Base-by-base conservation (phyloP, 1,139 yeast genomes). In the Taphrina wiesneri region DNA sequence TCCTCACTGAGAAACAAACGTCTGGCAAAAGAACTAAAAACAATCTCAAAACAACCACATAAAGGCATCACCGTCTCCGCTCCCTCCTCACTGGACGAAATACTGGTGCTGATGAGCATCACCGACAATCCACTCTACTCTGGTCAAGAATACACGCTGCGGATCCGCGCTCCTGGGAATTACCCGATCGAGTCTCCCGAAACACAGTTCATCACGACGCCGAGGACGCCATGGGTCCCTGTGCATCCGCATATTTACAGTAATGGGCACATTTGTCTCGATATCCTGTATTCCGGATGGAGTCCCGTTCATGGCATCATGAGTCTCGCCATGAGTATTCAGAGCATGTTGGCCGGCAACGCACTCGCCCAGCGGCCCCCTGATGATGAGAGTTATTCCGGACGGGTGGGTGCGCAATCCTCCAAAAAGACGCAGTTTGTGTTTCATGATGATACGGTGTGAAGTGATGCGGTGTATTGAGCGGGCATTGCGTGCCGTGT, bases 181-280 rank as follows among this genome's bases (percentile, higher is more conserved):
- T 60, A 60, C 26, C 64, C 64, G 39, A 60, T 60, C 41, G 57
- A 49, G 19, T 23, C 51, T 7, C 64, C 64, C 13, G 64, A 60
- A 17, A 21, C 28, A 4, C 63, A 46, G 34, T 57, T 45, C 46
- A 21, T 46, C 39, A 25, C 3, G 45, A 36, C 23, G 15, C 25
- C 32, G 15, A n/a, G n/a, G 41, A 21, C 19, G 3, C 46, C 26
- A 19, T 9, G n/a, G 23, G 21, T 60, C 5, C 64, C 64, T 19
- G 28, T 51, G 1, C 64, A 60, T 21, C 57, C 57, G 11, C 65
- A 62, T 47, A 26, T 45, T 11, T 62, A 53, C 41, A 15, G 39
- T 6, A 62, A 62, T 19, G 65, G 65, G 3, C 65, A 62, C 39
- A 62, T 62, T 19, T 62, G 65, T 46, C 65, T 62, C 25, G 65